phyloP scores from a whole-genome alignment of 2,329 filamentous ascomycete genomes.

The Botrytis deweyae region DNA sequence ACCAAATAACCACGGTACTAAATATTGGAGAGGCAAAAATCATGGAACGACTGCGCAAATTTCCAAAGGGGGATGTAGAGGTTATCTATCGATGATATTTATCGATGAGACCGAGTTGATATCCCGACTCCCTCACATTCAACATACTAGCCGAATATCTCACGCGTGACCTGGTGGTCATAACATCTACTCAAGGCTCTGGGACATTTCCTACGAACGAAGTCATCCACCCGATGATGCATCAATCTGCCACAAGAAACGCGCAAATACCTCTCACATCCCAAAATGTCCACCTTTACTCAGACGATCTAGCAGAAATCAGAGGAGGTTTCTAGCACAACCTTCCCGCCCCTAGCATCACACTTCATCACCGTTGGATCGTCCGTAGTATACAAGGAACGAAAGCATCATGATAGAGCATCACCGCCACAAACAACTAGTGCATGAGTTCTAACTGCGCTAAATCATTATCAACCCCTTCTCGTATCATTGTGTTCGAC shows the following conservation, averaged over 20 bases:
- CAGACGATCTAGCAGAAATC: too few species aligned
- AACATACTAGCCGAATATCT: too few species aligned
- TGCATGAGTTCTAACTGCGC: background rate
- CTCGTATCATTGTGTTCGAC: background rate
- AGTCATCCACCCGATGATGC: too few species aligned
- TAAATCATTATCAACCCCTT: background rate
- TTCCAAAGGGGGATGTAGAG: slow-evolving; percentile 45
- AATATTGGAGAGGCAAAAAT: slow-evolving; percentile 69
- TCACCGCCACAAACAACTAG: background rate
- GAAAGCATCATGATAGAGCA: background rate
- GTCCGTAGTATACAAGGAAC: background rate
- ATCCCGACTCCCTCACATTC: background rate
- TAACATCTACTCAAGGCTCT: background rate
- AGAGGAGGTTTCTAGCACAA: too few species aligned
- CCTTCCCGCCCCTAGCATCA: too few species aligned
- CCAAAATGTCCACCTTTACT: background rate
- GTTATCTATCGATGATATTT: slow-evolving; percentile 41
- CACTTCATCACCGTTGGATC: background rate
- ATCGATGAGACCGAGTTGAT: slow-evolving; percentile 33
- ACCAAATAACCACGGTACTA: slow-evolving; percentile 78
- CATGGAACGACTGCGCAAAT: slow-evolving; percentile 62
- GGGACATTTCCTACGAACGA: too few species aligned
- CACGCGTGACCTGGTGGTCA: too few species aligned
- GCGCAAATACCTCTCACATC: too few species aligned
- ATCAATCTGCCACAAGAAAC: background rate